Evolutionary conservation across 140 eudicot species (phyloP).

Genomic region (Cichorium intybus): DNA sequence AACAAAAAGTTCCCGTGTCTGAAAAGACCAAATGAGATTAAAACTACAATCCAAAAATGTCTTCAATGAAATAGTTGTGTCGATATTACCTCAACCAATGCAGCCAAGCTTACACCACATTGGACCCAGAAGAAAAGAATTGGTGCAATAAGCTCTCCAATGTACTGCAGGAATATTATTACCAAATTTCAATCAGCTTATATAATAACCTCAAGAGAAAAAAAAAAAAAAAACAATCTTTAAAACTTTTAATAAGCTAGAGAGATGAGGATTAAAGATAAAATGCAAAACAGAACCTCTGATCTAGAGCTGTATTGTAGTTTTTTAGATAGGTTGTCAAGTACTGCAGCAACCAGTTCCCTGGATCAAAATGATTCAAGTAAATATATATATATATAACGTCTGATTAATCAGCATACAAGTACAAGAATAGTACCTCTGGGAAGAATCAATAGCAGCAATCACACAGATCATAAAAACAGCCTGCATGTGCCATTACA

Average conservation of each 20-base stretch:
- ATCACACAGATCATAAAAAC: conserved; percentile 82
- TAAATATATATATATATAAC: conserved; percentile 4
- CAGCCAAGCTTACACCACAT: conserved; percentile 84
- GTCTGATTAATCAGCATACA: conserved; percentile 4
- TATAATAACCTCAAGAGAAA: conserved; percentile 6
- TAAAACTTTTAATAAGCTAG: conserved; percentile 2
- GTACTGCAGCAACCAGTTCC: conserved; percentile 69
- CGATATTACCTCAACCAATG: conserved; percentile 78
- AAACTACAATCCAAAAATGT: not conserved
- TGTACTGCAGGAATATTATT: conserved; percentile 50
- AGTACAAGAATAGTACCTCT: conserved; percentile 45
- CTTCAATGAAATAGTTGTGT: conserved; percentile 2
- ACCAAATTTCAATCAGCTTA: not conserved
- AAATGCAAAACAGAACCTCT: conserved; percentile 48
- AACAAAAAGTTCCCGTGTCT: conserved; percentile 86
- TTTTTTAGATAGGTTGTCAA: conserved; percentile 71
- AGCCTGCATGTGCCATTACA: conserved; percentile 57
- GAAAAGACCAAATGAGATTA: conserved; percentile 26
- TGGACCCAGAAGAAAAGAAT: conserved; percentile 82
- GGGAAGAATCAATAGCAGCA: conserved; percentile 82
- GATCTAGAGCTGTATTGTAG: conserved; percentile 66
- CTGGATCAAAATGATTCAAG: conserved; percentile 40
- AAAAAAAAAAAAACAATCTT: conserved; percentile 9
- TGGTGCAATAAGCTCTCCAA: conserved; percentile 90
- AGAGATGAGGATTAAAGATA: not conserved